phyloP scores from a whole-genome alignment of 2,329 filamentous ascomycete genomes.

The Trichoderma atroviride region DNA sequence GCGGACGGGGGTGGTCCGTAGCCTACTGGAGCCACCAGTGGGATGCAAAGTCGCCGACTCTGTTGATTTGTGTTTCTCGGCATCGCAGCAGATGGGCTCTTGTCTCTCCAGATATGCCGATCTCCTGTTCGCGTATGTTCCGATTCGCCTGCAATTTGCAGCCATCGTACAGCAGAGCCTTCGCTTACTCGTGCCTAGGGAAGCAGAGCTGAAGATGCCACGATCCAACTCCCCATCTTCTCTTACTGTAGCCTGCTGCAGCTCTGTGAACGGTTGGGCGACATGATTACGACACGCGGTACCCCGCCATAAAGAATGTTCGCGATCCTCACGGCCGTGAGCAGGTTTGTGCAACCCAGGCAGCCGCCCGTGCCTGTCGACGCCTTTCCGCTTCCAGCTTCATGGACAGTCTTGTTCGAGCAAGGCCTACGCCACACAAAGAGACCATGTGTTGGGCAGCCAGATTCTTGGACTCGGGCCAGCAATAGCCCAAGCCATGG shows the following conservation, averaged over 20 bases:
- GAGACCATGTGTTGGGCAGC: conserved; percentile 20
- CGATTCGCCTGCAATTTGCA: conserved; percentile 13
- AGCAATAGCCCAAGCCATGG: conserved; percentile 7
- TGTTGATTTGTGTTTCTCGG: neutral
- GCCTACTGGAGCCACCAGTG: neutral
- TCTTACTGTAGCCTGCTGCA: neutral
- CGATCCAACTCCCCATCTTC: neutral
- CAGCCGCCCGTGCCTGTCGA: conserved; percentile 17
- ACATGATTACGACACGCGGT: neutral
- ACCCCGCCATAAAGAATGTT: neutral
- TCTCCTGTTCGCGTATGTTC: conserved; percentile 1
- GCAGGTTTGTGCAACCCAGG: conserved; percentile 7
- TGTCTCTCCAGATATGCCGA: conserved; percentile 1
- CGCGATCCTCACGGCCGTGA: neutral
- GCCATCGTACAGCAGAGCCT: neutral
- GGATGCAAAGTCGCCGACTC: neutral
- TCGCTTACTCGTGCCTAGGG: neutral
- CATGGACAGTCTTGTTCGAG: conserved; percentile 5
- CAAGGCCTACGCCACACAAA: conserved; percentile 1
- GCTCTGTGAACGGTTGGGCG: neutral
- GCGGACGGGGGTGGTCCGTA: neutral
- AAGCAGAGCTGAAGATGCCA: neutral
- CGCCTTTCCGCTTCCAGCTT: conserved; percentile 13
- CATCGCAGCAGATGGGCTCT: neutral
- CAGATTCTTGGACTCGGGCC: conserved; percentile 1